These are phyloP conservation scores for Leptographium procerum DNA, from an alignment of 2,329 filamentous ascomycete genomes.

Conservation along the genomic window DNA sequence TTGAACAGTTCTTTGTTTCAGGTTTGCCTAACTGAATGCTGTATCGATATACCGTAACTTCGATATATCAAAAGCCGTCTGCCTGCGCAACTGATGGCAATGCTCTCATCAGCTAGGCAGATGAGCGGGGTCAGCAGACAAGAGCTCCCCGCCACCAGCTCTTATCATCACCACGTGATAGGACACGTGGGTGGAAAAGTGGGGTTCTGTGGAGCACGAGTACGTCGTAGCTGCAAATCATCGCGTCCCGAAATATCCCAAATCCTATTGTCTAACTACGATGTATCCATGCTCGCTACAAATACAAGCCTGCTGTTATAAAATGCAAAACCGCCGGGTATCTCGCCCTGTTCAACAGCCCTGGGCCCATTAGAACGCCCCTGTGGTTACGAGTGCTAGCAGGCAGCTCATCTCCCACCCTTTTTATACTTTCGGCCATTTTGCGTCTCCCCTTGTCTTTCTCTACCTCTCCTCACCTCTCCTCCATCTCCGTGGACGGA, in stretches of 20 bases:
- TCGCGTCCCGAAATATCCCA: too few relatives aligned
- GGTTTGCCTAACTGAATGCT: too few relatives aligned
- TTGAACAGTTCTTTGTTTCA: too few relatives aligned
- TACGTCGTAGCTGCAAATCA: too few relatives aligned
- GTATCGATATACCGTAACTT: too few relatives aligned
- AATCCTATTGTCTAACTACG: not conserved
- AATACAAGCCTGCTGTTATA: not conserved
- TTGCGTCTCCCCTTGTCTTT: not conserved
- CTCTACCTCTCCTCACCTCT: not conserved
- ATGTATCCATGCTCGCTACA: not conserved
- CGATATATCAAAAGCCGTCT: too few relatives aligned
- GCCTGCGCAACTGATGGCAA: not conserved
- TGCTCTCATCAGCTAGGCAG: not conserved
- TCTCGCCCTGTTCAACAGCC: too few relatives aligned
- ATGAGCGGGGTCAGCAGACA: conserved; percentile 4
- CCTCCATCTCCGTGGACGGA: conserved; percentile 2
- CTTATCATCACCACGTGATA: not conserved
- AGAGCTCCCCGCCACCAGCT: not conserved
- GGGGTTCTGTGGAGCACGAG: too few relatives aligned
- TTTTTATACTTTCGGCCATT: not conserved
- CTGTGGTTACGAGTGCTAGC: too few relatives aligned
- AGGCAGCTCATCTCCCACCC: too few relatives aligned
- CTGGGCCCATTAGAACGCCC: not conserved
- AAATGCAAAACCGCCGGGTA: not conserved
- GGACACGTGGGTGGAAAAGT: too few relatives aligned